Evolutionary conservation across 2,329 filamentous ascomycete species (phyloP).

Genomic region (Xylariaceae sp.): DNA sequence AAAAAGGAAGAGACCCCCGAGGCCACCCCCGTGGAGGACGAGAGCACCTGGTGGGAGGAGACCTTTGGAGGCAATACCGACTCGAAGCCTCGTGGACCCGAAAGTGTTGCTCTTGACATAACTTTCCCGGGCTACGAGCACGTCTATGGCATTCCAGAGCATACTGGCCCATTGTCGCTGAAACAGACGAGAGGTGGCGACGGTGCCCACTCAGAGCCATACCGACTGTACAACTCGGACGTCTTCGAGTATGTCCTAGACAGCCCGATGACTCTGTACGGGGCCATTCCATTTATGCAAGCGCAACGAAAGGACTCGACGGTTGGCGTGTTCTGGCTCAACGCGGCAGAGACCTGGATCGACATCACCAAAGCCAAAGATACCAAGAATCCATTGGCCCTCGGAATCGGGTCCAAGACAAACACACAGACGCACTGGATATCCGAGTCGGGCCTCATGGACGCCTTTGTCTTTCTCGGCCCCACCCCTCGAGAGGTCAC

Average conservation of each 20-base stretch:
- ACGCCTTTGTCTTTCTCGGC: conserved; percentile 91
- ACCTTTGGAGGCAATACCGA: conserved; percentile 93
- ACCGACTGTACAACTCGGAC: conserved; percentile 91
- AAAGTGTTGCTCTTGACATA: conserved; percentile 86
- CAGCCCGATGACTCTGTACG: conserved; percentile 97
- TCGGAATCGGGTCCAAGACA: conserved; percentile 61
- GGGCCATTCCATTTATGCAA: conserved; percentile 96
- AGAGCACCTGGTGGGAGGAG: conserved; percentile 98
- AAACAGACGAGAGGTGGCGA: conserved; percentile 85
- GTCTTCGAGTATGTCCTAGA: conserved; percentile 97
- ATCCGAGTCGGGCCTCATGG: conserved; percentile 81
- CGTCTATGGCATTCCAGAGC: conserved; percentile 90
- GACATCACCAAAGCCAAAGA: conserved; percentile 80
- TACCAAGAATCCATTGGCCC: conserved; percentile 65
- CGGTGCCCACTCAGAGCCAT: conserved; percentile 80
- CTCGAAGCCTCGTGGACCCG: conserved; percentile 87
- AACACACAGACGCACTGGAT: conserved; percentile 94
- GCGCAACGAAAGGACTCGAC: conserved; percentile 90
- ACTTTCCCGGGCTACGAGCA: conserved; percentile 86
- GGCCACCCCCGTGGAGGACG: conserved; percentile 51
- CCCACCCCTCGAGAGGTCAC: conserved; percentile 77
- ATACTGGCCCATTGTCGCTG: conserved; percentile 79
- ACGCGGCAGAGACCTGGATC: conserved; percentile 94
- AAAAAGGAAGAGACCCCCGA: conserved; percentile 23
- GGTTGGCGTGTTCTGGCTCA: conserved; percentile 95